Evolutionary conservation across 331 rosid species (phyloP), one percentile per base, ranked within the genome.

Genomic region (Phaseolus coccineus): DNA sequence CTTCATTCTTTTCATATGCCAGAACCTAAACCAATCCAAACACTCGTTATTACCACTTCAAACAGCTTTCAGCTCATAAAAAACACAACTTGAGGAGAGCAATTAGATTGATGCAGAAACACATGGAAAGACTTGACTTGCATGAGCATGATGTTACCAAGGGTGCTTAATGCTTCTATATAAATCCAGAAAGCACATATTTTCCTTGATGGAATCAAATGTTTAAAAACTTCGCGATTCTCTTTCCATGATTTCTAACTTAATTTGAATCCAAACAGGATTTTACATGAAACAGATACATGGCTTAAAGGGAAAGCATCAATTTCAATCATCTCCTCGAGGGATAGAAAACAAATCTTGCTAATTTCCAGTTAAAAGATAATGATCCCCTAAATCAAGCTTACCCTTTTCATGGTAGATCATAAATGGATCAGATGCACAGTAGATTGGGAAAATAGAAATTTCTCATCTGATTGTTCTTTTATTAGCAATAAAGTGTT

Each of bases 1-100:
- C 77, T 84, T 88, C 94, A 86, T 69, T 81, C 74, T 89, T 87
- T 76, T 90, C 98, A 63, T 92, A 96, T n/a, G 94, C 92, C 46
- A 86, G 63, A 47, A 90, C 91, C 98, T 94, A 78, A 22, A 75
- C 50, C n/a, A 81, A 84, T 61, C 33, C 80, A 82, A 84, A 73
- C 74, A 73, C 76, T 76, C 40, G 48, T 2, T 27, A 46, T 1
- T 27, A 51, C 47, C 19, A 68, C 62, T 44, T 69, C 24, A 19
- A 52, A 35, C 67, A 47, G 55, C 39, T 67, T 59, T 57, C 27
- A 39, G 47, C 71, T 77, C 75, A 30, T 22, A 19, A 50, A 62
- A 76, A 73, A 61, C 42, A 67, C 28, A 46, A 37, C 67, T 27
- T 58, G 53, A 73, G 51, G 16, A 71, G 64, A 61, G 9, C 48